These are phyloP conservation scores for Skeletonema menzelii DNA, from an alignment of 108 stramenopile species.

Conservation along the genomic window DNA sequence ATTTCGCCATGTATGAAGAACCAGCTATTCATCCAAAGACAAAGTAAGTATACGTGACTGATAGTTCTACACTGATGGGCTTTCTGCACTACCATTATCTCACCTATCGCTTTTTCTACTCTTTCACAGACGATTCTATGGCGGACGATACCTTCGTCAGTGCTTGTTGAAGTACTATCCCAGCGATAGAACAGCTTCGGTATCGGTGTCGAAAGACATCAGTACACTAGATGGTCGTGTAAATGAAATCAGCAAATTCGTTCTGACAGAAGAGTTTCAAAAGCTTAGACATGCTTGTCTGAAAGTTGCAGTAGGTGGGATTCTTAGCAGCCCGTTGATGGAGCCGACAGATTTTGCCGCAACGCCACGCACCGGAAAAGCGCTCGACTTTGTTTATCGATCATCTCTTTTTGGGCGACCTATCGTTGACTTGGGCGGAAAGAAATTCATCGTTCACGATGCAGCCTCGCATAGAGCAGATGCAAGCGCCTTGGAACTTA, in stretches of 20 bases:
- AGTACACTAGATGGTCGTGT: constrained; percentile 53
- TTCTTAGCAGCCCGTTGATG: constrained; percentile 72
- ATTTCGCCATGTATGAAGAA: constrained; percentile 82
- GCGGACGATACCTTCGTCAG: constrained; percentile 66
- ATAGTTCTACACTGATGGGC: not conserved
- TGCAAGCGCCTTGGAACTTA: constrained; percentile 79
- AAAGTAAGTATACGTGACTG: constrained; percentile 11
- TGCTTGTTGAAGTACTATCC: constrained; percentile 86
- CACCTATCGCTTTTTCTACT: not conserved
- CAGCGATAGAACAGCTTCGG: constrained; percentile 72
- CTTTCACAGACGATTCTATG: constrained; percentile 39
- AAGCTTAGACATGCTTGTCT: constrained; percentile 34
- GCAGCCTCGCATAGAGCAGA: constrained; percentile 66
- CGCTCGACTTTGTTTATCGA: constrained; percentile 79
- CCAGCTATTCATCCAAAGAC: constrained; percentile 54
- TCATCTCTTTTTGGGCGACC: constrained; percentile 78
- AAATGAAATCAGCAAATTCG: constrained; percentile 11
- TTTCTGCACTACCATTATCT: not conserved
- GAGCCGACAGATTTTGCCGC: constrained; percentile 75
- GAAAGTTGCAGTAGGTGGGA: constrained; percentile 34
- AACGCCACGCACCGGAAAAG: constrained; percentile 73
- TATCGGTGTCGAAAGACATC: constrained; percentile 47
- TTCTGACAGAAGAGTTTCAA: constrained; percentile 35
- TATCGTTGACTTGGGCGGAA: constrained; percentile 68
- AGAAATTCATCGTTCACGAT: constrained; percentile 74